Evolutionary conservation across 129 eudicot genomes (phyloP).

Genomic region (Artemisia argyi): DNA sequence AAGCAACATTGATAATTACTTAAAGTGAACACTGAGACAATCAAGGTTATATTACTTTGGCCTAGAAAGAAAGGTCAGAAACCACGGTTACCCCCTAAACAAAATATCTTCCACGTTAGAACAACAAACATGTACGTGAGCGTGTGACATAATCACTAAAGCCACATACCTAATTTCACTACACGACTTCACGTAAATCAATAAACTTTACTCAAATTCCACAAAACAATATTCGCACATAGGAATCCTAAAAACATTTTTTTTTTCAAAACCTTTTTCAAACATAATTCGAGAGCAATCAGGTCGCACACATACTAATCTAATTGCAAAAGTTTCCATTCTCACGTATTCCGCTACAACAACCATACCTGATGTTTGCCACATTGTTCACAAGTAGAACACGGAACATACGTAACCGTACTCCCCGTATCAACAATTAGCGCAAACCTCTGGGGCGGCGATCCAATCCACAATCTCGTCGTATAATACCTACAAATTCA

Average conservation of each 20-base stretch:
- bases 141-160: background rate
- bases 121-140: background rate
- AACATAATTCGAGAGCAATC: background rate
- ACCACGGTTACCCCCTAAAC: background rate
- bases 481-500: constrained; percentile 82
- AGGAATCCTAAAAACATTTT: background rate
- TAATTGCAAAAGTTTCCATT: no score
- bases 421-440: constrained; percentile 92
- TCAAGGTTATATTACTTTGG: background rate
- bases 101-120: background rate
- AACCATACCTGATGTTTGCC: constrained; percentile 87
- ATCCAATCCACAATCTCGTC: constrained; percentile 82
- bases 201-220: background rate
- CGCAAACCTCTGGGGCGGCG: constrained; percentile 87
- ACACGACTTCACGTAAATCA: background rate
- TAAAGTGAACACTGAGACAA: background rate
- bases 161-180: background rate
- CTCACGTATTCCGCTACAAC: no score
- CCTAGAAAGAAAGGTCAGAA: background rate
- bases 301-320: no score
- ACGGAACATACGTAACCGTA: constrained; percentile 96
- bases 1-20: background rate
- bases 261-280: background rate
- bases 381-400: constrained; percentile 91
- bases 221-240: background rate